A percentile compares a stretch with the other conserved stretches of the same genome.
phyloP scores from a whole-genome alignment of 2,329 filamentous ascomycete species.

The Xylariaceae sp. region DNA sequence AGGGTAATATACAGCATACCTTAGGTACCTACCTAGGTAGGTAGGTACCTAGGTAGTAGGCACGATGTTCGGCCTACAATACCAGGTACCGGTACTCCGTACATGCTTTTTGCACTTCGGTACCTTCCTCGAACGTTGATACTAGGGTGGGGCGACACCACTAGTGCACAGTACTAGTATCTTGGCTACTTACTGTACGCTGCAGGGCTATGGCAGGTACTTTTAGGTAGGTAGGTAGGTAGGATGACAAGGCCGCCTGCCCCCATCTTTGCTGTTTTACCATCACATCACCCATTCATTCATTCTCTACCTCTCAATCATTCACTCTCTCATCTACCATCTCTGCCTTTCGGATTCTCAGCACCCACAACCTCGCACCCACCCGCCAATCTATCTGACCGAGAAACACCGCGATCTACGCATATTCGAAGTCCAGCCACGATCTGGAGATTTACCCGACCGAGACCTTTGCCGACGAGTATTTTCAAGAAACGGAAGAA shows the following conservation, averaged over 20 bases:
- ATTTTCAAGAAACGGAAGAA: background rate
- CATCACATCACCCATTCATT: background rate
- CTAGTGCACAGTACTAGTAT: background rate
- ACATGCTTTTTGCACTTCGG: too few relatives aligned
- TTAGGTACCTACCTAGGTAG: background rate
- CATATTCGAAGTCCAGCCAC: slow-evolving; percentile 4
- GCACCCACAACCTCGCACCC: slow-evolving; percentile 4
- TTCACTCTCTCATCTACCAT: background rate
- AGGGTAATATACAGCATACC: too few relatives aligned
- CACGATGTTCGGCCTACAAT: too few relatives aligned
- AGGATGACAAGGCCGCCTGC: slow-evolving; percentile 21
- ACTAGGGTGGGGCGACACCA: background rate
- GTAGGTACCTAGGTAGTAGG: background rate
- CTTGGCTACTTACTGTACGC: background rate
- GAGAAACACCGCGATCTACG: background rate
- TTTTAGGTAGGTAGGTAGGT: slow-evolving; percentile 7
- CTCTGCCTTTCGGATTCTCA: slow-evolving; percentile 17
- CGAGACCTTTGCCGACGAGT: slow-evolving; percentile 1
- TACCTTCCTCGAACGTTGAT: background rate
- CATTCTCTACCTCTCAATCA: background rate
- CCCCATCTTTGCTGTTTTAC: slow-evolving; percentile 16
- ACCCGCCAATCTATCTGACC: slow-evolving; percentile 6
- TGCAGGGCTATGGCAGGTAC: background rate
- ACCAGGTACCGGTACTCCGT: too few relatives aligned
- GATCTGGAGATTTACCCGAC: background rate